Percentiles rank a stretch among this genome's conserved stretches.
These are phyloP conservation scores for Breynia disticha DNA, from an alignment of 441 rosid species.

Conservation along the genomic window DNA sequence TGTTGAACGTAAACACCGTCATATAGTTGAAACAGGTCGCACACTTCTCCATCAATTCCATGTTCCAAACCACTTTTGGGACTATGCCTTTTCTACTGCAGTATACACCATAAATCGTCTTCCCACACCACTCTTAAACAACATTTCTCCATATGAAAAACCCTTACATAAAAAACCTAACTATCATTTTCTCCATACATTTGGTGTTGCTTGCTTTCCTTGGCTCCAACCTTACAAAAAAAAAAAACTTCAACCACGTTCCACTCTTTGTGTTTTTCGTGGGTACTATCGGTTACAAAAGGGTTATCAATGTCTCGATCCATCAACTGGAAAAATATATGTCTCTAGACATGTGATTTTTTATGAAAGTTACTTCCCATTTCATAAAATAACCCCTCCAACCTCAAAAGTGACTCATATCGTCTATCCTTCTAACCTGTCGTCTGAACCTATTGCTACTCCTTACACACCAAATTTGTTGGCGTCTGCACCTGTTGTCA, in stretches of 20 bases:
- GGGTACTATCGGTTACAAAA: neutral
- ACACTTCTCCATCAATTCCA: neutral
- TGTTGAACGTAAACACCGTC: neutral
- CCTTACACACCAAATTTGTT: too few species aligned
- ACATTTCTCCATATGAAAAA: neutral
- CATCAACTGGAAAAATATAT: neutral
- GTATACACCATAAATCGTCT: neutral
- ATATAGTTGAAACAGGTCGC: neutral
- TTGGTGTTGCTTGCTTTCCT: neutral
- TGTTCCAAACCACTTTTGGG: neutral
- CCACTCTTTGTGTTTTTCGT: neutral
- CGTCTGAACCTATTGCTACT: neutral
- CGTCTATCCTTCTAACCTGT: neutral
- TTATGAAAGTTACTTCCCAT: neutral
- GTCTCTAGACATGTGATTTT: neutral
- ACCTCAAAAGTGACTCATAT: neutral
- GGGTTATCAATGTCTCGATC: neutral
- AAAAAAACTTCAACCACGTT: neutral
- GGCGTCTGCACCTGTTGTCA: too few species aligned
- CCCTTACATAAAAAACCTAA: neutral
- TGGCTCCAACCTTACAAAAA: neutral
- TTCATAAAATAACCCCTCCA: neutral
- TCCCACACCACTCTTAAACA: neutral
- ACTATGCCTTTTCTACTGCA: neutral
- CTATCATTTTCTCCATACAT: neutral